Conservation (phyloP, 345 rosid genomes). For the Citropsis articulata region DNA sequence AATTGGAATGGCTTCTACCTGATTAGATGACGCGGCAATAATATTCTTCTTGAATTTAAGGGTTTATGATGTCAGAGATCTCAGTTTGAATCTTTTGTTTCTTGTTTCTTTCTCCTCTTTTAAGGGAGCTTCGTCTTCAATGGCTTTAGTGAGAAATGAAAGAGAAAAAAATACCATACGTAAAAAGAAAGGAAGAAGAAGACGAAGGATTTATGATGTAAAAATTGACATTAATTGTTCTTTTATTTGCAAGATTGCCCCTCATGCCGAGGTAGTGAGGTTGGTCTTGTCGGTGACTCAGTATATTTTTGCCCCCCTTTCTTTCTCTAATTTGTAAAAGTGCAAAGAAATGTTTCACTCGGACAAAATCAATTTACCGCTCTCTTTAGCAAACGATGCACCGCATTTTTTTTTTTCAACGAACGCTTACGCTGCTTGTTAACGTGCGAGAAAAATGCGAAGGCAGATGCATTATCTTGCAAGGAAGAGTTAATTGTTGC, state of each 20-base stretch:
- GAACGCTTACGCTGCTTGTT: too few relatives aligned
- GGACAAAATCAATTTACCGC: not conserved
- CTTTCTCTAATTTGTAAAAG: not conserved
- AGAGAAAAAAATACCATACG: not conserved
- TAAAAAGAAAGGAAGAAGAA: not conserved
- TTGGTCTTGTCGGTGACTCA: not conserved
- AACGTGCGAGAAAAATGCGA: not conserved
- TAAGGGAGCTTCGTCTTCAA: conserved; percentile 8
- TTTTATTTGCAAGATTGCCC: conserved; percentile 13
- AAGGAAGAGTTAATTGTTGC: not conserved
- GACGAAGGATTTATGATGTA: not conserved
- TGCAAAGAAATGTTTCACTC: not conserved
- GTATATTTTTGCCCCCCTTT: not conserved
- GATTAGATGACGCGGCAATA: conserved; percentile 22
- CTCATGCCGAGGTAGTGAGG: not conserved
- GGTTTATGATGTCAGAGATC: conserved; percentile 32
- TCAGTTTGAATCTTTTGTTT: not conserved
- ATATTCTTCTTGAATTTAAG: conserved; percentile 4
- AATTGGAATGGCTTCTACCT: conserved; percentile 4
- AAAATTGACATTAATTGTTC: not conserved
- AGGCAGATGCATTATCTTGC: not conserved
- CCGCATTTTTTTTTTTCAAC: not conserved
- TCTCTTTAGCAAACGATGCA: not conserved
- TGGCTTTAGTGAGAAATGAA: conserved; percentile 13
- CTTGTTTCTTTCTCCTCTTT: not conserved